Evolutionary conservation across 116 monocot species (phyloP).

Genomic region (Cymodocea nodosa): DNA sequence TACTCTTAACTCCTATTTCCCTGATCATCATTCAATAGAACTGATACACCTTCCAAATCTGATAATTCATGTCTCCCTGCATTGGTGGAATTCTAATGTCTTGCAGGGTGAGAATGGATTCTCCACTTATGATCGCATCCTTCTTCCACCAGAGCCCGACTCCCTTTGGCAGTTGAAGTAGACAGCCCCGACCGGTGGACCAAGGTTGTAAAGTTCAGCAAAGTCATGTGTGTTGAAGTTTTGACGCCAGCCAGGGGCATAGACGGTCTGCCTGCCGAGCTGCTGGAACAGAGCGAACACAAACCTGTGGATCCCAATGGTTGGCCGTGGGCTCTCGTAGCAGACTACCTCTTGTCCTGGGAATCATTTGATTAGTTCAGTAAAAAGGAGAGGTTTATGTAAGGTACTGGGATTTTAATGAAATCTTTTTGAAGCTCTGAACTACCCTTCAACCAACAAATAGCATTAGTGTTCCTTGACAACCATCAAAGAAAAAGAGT

Average conservation of each 20-base stretch:
- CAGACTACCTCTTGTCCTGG: conserved; percentile 33
- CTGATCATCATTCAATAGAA: not conserved
- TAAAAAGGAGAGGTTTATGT: not conserved
- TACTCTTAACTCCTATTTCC: no score
- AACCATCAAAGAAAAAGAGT: not conserved
- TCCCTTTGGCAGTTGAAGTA: conserved; percentile 54
- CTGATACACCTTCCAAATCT: not conserved
- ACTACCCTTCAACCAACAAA: not conserved
- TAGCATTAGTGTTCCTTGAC: not conserved
- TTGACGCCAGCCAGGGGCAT: conserved; percentile 37
- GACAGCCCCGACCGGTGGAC: conserved; percentile 28
- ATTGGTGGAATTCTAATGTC: no score
- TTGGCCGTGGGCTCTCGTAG: conserved; percentile 43
- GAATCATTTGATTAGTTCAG: not conserved
- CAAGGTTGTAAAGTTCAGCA: conserved; percentile 42
- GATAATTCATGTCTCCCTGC: not conserved
- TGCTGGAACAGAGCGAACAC: conserved; percentile 39
- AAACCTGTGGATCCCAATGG: conserved; percentile 39
- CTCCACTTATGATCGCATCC: conserved; percentile 8
- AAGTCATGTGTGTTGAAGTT: conserved; percentile 41
- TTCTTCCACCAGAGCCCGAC: conserved; percentile 31
- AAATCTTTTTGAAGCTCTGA: no score
- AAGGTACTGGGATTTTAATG: no score
- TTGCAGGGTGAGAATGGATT: no score
- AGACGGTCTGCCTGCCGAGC: conserved; percentile 36